Conservation (phyloP, 345 rosid species). For the Rhodomyrtus tomentosa region DNA sequence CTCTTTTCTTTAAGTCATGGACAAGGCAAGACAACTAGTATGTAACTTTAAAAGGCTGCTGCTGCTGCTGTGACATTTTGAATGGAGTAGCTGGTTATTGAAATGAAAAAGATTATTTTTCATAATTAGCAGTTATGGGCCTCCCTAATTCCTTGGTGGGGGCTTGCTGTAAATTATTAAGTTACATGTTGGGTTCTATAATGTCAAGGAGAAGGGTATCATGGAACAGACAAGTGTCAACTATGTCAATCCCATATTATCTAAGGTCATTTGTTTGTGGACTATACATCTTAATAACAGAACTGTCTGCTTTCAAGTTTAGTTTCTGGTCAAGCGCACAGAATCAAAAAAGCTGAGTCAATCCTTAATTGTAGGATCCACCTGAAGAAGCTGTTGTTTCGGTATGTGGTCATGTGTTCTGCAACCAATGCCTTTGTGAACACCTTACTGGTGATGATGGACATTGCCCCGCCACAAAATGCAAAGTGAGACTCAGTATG, state of each 20-base stretch:
- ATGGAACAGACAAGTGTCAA: not conserved
- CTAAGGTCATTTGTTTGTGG: not conserved
- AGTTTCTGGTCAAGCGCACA: not conserved
- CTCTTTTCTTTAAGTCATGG: not conserved
- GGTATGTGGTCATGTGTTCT: slow-evolving; percentile 84
- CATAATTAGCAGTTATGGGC: not conserved
- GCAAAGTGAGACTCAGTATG: slow-evolving; percentile 43
- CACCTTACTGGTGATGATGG: slow-evolving; percentile 64
- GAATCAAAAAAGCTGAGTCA: not conserved
- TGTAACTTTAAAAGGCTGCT: not conserved
- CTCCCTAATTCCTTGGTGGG: not conserved
- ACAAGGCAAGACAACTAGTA: not conserved
- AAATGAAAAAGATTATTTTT: not conserved
- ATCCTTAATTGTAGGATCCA: slow-evolving; percentile 46
- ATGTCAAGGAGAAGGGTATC: not conserved
- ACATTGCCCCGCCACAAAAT: slow-evolving; percentile 52
- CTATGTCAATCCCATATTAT: not conserved
- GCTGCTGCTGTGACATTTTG: not conserved
- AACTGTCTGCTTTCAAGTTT: not conserved
- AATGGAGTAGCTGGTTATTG: not conserved
- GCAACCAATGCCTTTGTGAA: slow-evolving; percentile 81
- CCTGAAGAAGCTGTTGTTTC: slow-evolving; percentile 97
- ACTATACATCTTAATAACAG: not conserved
- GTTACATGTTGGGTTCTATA: not conserved
- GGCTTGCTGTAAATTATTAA: not conserved